Percentiles rank a stretch among this genome's conserved stretches.
Conservation (phyloP, 2,329 filamentous ascomycete genomes). For the Colletotrichum horii region DNA sequence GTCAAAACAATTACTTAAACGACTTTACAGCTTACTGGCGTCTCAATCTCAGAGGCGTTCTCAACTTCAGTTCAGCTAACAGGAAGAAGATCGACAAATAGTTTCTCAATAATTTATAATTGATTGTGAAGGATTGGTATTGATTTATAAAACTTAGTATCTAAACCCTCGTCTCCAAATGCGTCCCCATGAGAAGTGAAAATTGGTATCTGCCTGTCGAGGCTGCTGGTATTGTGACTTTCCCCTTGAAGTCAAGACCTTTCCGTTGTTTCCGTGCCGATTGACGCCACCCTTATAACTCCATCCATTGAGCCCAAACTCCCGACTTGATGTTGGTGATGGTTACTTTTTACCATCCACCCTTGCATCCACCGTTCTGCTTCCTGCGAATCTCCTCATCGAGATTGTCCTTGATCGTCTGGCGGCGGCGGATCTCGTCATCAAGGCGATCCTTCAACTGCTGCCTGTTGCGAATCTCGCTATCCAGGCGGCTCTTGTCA, state of each 20-base stretch:
- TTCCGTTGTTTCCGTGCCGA: neutral
- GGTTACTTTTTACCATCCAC: neutral
- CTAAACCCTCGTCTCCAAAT: neutral
- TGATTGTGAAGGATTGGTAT: neutral
- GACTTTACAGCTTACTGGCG: too few species aligned
- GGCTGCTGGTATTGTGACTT: neutral
- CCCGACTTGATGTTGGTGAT: rapidly evolving
- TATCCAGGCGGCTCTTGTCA: constrained; percentile 8
- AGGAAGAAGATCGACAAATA: too few species aligned
- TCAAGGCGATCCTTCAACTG: constrained; percentile 28
- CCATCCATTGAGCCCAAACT: neutral
- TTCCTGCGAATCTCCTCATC: neutral
- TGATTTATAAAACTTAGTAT: neutral
- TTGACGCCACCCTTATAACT: neutral
- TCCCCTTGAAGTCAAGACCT: neutral
- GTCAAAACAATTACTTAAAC: too few species aligned
- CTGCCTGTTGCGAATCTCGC: constrained; percentile 33
- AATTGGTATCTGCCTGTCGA: neutral
- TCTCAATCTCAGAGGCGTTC: too few species aligned
- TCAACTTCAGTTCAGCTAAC: too few species aligned
- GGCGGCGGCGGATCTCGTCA: constrained; percentile 8
- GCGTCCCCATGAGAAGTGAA: neutral
- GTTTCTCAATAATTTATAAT: too few species aligned
- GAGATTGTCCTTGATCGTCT: neutral
- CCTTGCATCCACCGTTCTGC: neutral